Evolutionary conservation across 441 rosid species (phyloP).

Genomic region (Hura crepitans): DNA sequence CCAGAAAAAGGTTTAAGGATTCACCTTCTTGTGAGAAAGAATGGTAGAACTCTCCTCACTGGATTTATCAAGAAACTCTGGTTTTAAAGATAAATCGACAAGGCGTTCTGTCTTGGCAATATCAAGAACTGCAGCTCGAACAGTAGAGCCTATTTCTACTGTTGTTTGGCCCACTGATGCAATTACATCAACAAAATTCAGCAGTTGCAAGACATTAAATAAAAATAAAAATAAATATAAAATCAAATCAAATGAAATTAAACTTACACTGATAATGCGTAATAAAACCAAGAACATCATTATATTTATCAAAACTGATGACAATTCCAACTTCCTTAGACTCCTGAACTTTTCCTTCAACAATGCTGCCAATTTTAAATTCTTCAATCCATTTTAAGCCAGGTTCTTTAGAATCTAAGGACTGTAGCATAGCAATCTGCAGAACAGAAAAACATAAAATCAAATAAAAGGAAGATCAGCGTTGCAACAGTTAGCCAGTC

Average conservation of each 20-base stretch:
- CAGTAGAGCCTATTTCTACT: conserved; percentile 50
- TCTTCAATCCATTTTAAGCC: conserved; percentile 66
- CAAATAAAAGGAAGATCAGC: neutral
- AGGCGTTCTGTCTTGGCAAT: conserved; percentile 74
- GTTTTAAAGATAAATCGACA: conserved; percentile 83
- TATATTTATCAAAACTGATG: conserved; percentile 59
- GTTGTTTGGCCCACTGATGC: conserved; percentile 62
- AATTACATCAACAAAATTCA: conserved; percentile 21
- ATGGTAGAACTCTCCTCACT: conserved; percentile 37
- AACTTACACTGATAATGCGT: conserved; percentile 75
- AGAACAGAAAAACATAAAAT: neutral
- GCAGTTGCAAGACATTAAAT: conserved; percentile 9
- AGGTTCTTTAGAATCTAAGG: conserved; percentile 37
- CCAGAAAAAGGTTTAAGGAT: conserved; percentile 12
- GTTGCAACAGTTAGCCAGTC: neutral
- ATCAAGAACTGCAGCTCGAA: conserved; percentile 81
- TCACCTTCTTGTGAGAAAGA: conserved; percentile 56
- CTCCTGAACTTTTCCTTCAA: conserved; percentile 74
- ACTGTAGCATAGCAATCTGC: conserved; percentile 68
- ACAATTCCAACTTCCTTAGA: conserved; percentile 76
- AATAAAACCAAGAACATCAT: conserved; percentile 76
- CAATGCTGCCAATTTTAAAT: conserved; percentile 56
- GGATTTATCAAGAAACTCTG: conserved; percentile 50
- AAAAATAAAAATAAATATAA: neutral
- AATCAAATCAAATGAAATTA: neutral